phyloP scores from a whole-genome alignment of 805 yeast species.

The Candida railenensis region DNA sequence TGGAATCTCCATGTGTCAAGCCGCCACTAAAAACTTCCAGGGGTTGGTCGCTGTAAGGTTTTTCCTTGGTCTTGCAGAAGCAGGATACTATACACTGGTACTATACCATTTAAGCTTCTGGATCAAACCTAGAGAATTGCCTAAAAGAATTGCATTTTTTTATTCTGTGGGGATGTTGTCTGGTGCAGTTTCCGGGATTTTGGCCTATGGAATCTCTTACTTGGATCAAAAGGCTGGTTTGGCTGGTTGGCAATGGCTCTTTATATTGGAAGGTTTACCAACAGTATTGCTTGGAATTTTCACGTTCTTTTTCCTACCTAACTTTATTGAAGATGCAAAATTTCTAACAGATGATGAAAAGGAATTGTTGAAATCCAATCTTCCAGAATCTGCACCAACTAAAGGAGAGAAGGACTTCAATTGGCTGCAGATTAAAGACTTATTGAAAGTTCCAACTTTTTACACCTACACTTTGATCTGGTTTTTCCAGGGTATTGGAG shows the following conservation, averaged over 20 bases:
- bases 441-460: conserved; percentile 12
- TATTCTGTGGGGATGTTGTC: conserved; percentile 19
- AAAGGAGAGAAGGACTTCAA: conserved; percentile 8
- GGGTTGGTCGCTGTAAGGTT: conserved; percentile 11
- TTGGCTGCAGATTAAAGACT: conserved; percentile 9
- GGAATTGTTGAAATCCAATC: conserved; percentile 1
- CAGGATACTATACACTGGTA: conserved; percentile 11
- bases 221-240: conserved; percentile 10
- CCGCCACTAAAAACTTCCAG: conserved; percentile 8
- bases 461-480: conserved; percentile 12
- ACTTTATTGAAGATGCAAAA: conserved; percentile 11
- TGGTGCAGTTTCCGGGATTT: conserved; percentile 18
- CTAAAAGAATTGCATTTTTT: conserved; percentile 20
- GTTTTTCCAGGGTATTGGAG: conserved; percentile 17
- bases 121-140: conserved; percentile 19
- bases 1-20: conserved; percentile 11
- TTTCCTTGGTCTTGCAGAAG: conserved; percentile 11
- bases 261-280: conserved; percentile 13
- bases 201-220: conserved; percentile 18
- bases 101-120: conserved; percentile 19
- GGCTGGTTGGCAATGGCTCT: conserved; percentile 14
- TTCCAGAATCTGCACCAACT: conserved; percentile 12
- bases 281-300: conserved; percentile 8
- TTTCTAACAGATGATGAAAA: conserved; percentile 12
- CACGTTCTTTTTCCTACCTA: conserved; percentile 12